Evolutionary conservation across 805 yeast genomes (phyloP), one percentile per base, ranked within the genome.

Genomic region (Wickerhamiella azymoides): DNA sequence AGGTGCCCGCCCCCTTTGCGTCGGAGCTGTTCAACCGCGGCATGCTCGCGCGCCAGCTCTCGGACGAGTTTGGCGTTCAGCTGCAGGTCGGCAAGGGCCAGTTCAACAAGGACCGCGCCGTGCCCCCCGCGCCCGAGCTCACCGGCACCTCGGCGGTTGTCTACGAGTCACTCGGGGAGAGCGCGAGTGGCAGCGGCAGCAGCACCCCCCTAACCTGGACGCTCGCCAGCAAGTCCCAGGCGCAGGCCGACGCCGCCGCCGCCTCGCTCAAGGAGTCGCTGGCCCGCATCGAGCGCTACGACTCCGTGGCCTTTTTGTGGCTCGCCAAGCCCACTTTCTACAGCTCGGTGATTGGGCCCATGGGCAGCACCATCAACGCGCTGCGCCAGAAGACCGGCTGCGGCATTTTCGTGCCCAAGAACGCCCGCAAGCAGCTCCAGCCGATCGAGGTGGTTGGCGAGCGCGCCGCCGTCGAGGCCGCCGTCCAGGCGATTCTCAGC

Each of bases 341-440:
- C 61, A 72, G 80, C 48, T 73, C 70, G 59, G 68, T 84, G 45
- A 74, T 85, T 51, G 95, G 95, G 8, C 77, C 84, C 13, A 79
- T 75, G 53, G 95, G 95, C 40, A 63, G 77, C 30, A 76, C 73
- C 50, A 68, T 84, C 57, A 76, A 72, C 55, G 64, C 65, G 52
- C 70, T 84, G 49, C 77, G 92, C 66, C 65, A 66, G 24, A 65
- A 70, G 48, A 67, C 81, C 3, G 50, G 50, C n/a, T 46, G 53
- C 40, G n/a, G 18, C 8, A 48, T 56, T 11, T 51, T 48, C 17
- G 47, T 54, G 17, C 52, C 50, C 39, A 40, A 47, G 40, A 43
- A 46, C 32, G 42, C 44, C n/a, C 40, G 47, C 26, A n/a, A 27
- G 36, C 36, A 27, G 19, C n/a, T 35, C 17, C 39, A 30, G 14